A percentile compares a stretch with the other conserved stretches of the same genome.
Conservation (phyloP, 345 rosid genomes). For the Sonneratia alba region DNA sequence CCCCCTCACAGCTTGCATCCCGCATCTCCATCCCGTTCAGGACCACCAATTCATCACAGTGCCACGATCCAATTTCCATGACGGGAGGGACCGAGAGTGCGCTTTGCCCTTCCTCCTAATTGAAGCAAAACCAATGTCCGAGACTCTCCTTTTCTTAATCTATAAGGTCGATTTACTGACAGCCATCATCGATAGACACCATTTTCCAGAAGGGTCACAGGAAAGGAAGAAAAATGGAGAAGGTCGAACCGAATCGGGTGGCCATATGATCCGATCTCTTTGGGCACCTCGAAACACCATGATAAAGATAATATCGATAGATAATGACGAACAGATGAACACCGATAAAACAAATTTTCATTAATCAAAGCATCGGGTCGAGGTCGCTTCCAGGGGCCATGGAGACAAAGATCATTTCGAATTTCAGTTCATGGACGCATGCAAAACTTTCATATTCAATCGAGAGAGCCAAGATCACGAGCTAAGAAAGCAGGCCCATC, state of each 20-base stretch:
- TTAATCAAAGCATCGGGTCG: background rate
- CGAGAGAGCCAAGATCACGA: background rate
- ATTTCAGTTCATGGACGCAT: background rate
- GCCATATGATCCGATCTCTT: too few species aligned
- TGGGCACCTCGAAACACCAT: too few species aligned
- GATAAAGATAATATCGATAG: too few species aligned
- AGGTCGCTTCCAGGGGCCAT: background rate
- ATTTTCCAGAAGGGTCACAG: too few species aligned
- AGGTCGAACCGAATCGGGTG: background rate
- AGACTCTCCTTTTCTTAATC: background rate
- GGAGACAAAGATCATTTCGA: background rate
- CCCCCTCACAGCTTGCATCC: background rate
- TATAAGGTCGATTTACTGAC: background rate
- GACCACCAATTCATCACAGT: slow-evolving; percentile 1
- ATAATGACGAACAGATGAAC: background rate
- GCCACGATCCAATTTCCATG: background rate
- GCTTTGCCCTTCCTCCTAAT: too few species aligned
- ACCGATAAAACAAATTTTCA: background rate
- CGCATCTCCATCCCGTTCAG: background rate
- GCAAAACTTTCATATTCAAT: too few species aligned
- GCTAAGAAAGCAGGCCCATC: background rate
- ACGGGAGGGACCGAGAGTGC: too few species aligned
- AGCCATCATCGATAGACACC: background rate
- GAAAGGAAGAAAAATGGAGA: too few species aligned
- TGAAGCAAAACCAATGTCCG: too few species aligned